These are phyloP conservation scores for Talaromyces sp. DNA, from an alignment of 2,329 filamentous ascomycete species.

Conservation along the genomic window DNA sequence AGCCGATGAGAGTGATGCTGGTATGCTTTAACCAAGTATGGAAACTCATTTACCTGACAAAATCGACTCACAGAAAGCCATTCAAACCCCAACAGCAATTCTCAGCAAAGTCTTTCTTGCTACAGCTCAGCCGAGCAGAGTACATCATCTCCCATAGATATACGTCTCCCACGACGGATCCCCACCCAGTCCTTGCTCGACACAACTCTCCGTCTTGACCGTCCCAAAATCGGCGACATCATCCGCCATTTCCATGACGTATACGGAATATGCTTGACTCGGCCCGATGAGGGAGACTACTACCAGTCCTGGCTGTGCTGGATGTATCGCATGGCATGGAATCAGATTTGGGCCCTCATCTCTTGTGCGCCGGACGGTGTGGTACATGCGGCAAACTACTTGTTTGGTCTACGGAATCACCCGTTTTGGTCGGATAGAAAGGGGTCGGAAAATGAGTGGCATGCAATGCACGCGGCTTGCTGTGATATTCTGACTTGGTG, in stretches of 20 bases:
- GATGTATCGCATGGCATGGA: conserved; percentile 5
- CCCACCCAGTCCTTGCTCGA: neutral
- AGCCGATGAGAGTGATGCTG: neutral
- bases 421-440: neutral
- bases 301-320: conserved; percentile 5
- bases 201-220: neutral
- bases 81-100: neutral
- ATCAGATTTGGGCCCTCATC: neutral
- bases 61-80: neutral
- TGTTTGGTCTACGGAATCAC: conserved; percentile 1
- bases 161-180: neutral
- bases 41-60: neutral
- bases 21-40: neutral
- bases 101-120: neutral
- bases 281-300: neutral
- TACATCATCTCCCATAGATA: neutral
- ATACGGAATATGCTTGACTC: neutral
- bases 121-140: neutral
- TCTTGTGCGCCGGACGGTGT: neutral
- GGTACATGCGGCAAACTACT: neutral
- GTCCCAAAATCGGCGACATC: conserved; percentile 3
- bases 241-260: conserved; percentile 1
- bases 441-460: neutral
- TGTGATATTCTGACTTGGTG: neutral
- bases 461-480: conserved; percentile 1